These are phyloP conservation scores for Scolecobasidium constrictum DNA, from an alignment of 2,329 filamentous ascomycete genomes.

Conservation along the genomic window DNA sequence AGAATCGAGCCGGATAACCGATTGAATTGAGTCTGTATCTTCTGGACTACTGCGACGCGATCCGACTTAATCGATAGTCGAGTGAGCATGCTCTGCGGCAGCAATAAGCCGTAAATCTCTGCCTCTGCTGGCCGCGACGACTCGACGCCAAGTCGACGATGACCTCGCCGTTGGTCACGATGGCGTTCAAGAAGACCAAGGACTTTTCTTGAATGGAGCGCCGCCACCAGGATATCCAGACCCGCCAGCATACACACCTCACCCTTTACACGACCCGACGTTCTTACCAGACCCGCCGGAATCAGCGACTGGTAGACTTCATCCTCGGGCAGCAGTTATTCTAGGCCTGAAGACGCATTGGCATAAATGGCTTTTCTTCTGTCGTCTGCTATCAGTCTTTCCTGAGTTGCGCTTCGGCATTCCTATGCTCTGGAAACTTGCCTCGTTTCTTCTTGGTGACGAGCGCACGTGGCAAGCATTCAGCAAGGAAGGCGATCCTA, in stretches of 20 bases:
- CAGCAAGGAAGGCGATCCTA: background rate
- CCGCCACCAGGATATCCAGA: slow-evolving; percentile 3
- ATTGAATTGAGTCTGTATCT: too few relatives aligned
- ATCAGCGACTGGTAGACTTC: slow-evolving; percentile 5
- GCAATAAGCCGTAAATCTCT: slow-evolving; percentile 9
- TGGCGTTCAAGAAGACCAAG: background rate
- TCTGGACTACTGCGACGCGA: too few relatives aligned
- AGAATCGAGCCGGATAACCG: too few relatives aligned
- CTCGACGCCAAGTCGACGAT: slow-evolving; percentile 4
- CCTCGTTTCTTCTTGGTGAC: slow-evolving; percentile 4
- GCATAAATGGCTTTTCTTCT: slow-evolving; percentile 10
- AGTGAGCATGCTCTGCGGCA: slow-evolving; percentile 9
- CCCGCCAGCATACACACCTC: slow-evolving; percentile 4
- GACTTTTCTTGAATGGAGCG: background rate
- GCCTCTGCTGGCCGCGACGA: slow-evolving; percentile 4
- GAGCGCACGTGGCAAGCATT: background rate
- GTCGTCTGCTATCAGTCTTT: slow-evolving; percentile 4
- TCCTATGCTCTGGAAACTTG: slow-evolving; percentile 6
- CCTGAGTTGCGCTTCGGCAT: slow-evolving; percentile 8
- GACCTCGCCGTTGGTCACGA: slow-evolving; percentile 7
- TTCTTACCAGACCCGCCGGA: slow-evolving; percentile 2
- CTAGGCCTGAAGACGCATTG: slow-evolving; percentile 8
- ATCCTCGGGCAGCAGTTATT: slow-evolving; percentile 9
- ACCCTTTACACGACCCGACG: background rate
- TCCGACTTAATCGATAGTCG: too few relatives aligned